These are phyloP conservation scores for Aspergillus costaricaensis DNA, from an alignment of 2,329 filamentous ascomycete species.

Conservation along the genomic window DNA sequence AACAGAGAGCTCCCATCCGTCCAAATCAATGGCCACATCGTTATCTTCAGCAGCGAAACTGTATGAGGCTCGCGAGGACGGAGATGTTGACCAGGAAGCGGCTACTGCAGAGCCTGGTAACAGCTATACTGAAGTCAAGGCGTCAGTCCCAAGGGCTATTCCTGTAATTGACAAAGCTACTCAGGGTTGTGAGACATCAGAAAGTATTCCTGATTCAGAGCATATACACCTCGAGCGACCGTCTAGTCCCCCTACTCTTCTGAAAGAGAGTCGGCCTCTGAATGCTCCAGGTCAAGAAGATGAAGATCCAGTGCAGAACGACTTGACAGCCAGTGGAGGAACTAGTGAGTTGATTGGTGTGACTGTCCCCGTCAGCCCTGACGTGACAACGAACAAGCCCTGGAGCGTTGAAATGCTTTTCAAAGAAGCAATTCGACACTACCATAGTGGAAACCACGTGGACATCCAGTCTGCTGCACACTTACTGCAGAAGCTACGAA, in stretches of 20 bases:
- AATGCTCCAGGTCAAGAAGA: slow-evolving; percentile 17
- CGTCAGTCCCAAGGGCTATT: slow-evolving; percentile 16
- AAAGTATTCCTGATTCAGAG: slow-evolving; percentile 24
- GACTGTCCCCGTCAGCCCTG: slow-evolving; percentile 35
- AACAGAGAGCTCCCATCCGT: slow-evolving; percentile 57
- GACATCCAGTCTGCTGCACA: slow-evolving; percentile 46
- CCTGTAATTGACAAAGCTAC: slow-evolving; percentile 21
- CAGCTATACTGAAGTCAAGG: slow-evolving; percentile 5
- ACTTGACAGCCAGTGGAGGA: slow-evolving; percentile 12
- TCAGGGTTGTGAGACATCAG: slow-evolving; percentile 27
- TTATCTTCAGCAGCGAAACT: slow-evolving; percentile 41
- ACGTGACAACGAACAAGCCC: slow-evolving; percentile 35
- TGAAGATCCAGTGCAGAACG: neutral
- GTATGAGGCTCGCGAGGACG: slow-evolving; percentile 23
- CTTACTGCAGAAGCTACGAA: slow-evolving; percentile 43
- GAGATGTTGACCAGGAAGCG: slow-evolving; percentile 25
- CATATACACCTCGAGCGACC: slow-evolving; percentile 49
- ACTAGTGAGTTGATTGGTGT: slow-evolving; percentile 26
- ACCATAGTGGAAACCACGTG: slow-evolving; percentile 39
- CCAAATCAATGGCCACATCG: slow-evolving; percentile 56
- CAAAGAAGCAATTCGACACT: slow-evolving; percentile 43
- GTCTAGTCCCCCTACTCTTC: slow-evolving; percentile 38
- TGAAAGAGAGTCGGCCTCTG: slow-evolving; percentile 39
- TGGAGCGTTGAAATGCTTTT: slow-evolving; percentile 44
- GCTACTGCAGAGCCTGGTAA: slow-evolving; percentile 12